Percentiles rank a stretch among this genome's conserved stretches.
These are phyloP conservation scores for Aspergillus spinulosporus DNA, from an alignment of 2,329 filamentous ascomycete genomes.

Conservation along the genomic window DNA sequence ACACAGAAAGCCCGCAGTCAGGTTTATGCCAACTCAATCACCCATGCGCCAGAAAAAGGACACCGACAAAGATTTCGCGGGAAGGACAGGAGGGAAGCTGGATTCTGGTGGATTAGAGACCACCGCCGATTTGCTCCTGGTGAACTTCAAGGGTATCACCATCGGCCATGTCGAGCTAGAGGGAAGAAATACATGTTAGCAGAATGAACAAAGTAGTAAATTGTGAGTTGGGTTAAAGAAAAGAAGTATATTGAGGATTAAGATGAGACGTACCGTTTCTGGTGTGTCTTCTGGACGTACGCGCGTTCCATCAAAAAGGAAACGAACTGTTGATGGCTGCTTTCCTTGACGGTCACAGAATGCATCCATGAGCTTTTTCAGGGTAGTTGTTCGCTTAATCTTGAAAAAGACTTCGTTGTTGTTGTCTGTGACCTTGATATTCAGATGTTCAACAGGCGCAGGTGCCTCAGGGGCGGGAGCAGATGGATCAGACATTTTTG, in stretches of 20 bases:
- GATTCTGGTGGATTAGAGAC: background rate
- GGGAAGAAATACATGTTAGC: no score
- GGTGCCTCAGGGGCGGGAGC: conserved; percentile 25
- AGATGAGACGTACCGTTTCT: conserved; percentile 58
- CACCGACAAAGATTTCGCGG: background rate
- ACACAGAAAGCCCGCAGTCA: no score
- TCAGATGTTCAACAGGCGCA: conserved; percentile 74
- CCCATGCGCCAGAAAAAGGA: background rate
- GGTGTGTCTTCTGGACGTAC: conserved; percentile 88
- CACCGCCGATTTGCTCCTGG: conserved; percentile 92
- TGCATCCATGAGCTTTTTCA: conserved; percentile 97
- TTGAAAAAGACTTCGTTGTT: conserved; percentile 99
- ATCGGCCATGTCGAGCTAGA: conserved; percentile 91
- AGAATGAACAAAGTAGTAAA: no score
- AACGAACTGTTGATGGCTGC: conserved; percentile 77
- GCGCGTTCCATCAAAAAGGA: conserved; percentile 92
- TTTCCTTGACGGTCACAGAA: conserved; percentile 98
- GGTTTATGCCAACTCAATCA: background rate
- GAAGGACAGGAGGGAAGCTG: background rate
- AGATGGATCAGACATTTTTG: conserved; percentile 36
- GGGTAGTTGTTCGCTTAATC: conserved; percentile 93
- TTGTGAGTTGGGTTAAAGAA: no score
- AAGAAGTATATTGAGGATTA: no score
- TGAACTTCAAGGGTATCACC: conserved; percentile 96
- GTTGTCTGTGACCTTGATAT: conserved; percentile 99